These are phyloP conservation scores for Flaveria floridana DNA, from an alignment of 140 eudicot species.

Conservation along the genomic window DNA sequence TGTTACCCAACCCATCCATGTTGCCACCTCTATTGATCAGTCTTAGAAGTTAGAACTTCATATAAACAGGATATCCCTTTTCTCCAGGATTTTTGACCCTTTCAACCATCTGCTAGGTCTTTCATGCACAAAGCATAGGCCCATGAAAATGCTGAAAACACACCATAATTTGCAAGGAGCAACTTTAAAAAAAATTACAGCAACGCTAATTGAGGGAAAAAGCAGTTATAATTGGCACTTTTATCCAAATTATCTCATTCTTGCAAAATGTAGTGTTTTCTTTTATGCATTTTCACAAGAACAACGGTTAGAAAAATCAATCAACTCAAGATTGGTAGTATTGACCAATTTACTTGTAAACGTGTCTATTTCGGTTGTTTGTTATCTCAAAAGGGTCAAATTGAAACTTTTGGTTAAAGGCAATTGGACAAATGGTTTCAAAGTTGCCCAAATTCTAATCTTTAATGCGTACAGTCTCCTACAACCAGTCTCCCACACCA, in stretches of 20 bases:
- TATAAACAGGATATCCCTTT: conserved; percentile 10
- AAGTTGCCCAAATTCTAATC: background rate
- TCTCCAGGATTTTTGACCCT: background rate
- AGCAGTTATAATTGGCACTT: background rate
- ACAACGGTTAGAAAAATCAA: background rate
- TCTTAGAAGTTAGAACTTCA: background rate
- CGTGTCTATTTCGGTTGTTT: background rate
- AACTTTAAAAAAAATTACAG: too few species aligned
- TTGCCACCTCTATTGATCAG: background rate
- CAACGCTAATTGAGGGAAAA: background rate
- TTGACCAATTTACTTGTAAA: background rate
- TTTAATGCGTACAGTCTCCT: background rate
- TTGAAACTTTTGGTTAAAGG: background rate
- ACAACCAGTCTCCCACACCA: background rate
- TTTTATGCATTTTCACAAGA: background rate
- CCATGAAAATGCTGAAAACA: too few species aligned
- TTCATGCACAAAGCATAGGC: background rate
- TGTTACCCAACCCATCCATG: background rate
- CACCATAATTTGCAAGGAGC: too few species aligned
- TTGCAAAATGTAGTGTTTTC: background rate
- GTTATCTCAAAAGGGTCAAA: background rate
- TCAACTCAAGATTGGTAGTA: background rate
- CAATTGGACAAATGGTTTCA: background rate
- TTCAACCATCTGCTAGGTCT: background rate
- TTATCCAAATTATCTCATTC: background rate